Evolutionary conservation across 1,284 basidiomycete genomes (phyloP), one percentile per base, ranked within the genome.

Genomic region (Abortiporus biennis): DNA sequence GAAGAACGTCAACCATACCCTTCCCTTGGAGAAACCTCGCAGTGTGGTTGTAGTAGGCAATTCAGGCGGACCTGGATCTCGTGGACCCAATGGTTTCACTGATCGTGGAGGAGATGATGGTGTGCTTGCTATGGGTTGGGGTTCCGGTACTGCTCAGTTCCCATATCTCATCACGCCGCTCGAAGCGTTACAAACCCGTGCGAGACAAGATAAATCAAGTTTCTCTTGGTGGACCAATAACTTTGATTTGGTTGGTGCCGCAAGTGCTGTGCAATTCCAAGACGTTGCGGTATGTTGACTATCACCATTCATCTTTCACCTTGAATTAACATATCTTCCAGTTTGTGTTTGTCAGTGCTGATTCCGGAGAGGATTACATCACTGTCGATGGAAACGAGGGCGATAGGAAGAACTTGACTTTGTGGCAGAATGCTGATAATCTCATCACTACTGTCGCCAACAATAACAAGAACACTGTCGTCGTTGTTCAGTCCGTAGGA

Each of bases 121-220:
- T 24, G 74, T 82, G n/a, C 69, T 92, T 1, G 87, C 85, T 4
- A 82, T 89, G 75, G 89, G 88, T 22, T 92, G 90, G 89, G 90
- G 46, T 32, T 55, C 50, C 4, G 55, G 65, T 11, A 76, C 77
- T 2, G 65, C 69, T 4, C 68, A 74, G 51, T 80, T 78, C 61
- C 74, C 80, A 12, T 83, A 83, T 56, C 65, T 81, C 16, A 63
- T 81, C 47, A 68, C 74, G 23, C 82, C 86, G 3, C 64, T 84
- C 38, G 78, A 85, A 54, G 86, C 87, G 13, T 78, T 94, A 48
- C 81, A 88, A 53, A 55, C 54, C 6, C 69, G 76, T 38, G 77
- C 78, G 3, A 66, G 75, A 49, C 47, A 78, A 47, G 80, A 87
- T 54, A 70, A 69, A n/a, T 42, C 83, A 0, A 66, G 61, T 15